phyloP scores from a whole-genome alignment of 495 filamentous ascomycete genomes.

The Podospora comata region DNA sequence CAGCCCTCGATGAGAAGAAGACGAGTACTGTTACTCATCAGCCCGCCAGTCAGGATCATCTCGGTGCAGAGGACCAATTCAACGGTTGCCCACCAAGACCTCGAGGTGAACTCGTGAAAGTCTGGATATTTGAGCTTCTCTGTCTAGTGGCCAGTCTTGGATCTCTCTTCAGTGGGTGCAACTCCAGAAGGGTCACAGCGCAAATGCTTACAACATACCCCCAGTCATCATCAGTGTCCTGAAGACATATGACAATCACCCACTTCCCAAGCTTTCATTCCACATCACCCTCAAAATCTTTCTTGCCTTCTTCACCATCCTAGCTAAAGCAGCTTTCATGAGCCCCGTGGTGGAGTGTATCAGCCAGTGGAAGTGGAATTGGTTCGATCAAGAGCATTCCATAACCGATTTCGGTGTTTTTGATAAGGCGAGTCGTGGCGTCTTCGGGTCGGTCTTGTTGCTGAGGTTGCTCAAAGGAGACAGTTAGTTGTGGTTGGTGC shows the following conservation, averaged over 20 bases:
- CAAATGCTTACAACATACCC: not conserved
- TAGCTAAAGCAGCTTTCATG: conserved; percentile 39
- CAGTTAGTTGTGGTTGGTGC: conserved; percentile 13
- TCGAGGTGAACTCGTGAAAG: no score
- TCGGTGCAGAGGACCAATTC: no score
- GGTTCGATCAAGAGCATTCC: conserved; percentile 38
- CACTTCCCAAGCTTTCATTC: conserved; percentile 36
- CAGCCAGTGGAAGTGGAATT: conserved; percentile 46
- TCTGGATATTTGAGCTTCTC: not conserved
- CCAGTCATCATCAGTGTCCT: conserved; percentile 35
- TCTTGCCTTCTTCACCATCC: conserved; percentile 40
- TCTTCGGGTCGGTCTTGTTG: conserved; percentile 19
- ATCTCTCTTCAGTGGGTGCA: not conserved
- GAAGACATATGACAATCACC: conserved; percentile 33
- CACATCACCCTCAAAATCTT: conserved; percentile 42
- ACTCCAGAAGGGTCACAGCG: no score
- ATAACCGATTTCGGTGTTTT: conserved; percentile 43
- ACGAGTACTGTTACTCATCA: no score
- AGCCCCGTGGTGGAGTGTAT: conserved; percentile 36
- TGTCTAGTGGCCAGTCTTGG: conserved; percentile 4
- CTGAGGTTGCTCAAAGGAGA: conserved; percentile 10
- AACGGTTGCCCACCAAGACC: no score
- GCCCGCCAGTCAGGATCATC: no score
- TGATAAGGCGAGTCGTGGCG: conserved; percentile 38
- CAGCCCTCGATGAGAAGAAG: no score